Conservation (phyloP, 208 protist species). For the Histomonas meleagridis region DNA sequence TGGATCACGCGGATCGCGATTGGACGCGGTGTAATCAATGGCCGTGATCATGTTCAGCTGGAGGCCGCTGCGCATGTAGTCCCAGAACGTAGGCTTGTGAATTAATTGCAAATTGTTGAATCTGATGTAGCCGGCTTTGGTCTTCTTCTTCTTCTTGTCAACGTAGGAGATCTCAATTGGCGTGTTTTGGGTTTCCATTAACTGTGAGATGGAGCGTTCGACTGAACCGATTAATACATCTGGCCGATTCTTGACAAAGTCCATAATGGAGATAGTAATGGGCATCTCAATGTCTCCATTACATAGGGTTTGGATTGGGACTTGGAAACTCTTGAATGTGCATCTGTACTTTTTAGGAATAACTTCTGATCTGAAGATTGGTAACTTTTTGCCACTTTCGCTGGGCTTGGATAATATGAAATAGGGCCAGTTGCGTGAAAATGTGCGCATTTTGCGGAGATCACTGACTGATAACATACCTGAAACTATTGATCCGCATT, state of each 20-base stretch:
- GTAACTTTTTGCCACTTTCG: background rate
- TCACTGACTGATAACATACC: background rate
- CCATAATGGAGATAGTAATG: background rate
- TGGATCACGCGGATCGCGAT: conserved; percentile 36
- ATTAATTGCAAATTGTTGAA: background rate
- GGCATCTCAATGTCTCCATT: conserved; percentile 19
- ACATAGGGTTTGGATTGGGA: background rate
- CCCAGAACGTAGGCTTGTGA: conserved; percentile 40
- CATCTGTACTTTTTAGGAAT: background rate
- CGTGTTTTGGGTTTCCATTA: background rate
- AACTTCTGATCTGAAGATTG: background rate
- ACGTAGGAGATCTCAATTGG: background rate
- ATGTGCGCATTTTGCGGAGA: background rate
- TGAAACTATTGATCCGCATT: background rate
- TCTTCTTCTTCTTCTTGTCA: background rate
- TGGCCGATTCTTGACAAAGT: background rate
- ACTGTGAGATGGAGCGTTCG: background rate
- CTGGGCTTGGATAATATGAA: background rate
- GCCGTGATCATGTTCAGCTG: conserved; percentile 46
- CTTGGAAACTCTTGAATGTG: background rate
- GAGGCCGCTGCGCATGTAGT: conserved; percentile 40
- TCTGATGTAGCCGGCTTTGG: background rate
- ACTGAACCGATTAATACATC: background rate
- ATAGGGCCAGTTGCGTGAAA: background rate
- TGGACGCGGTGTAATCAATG: conserved; percentile 49